Conservation (phyloP, 495 filamentous ascomycete species). For the Cercophora samala region DNA sequence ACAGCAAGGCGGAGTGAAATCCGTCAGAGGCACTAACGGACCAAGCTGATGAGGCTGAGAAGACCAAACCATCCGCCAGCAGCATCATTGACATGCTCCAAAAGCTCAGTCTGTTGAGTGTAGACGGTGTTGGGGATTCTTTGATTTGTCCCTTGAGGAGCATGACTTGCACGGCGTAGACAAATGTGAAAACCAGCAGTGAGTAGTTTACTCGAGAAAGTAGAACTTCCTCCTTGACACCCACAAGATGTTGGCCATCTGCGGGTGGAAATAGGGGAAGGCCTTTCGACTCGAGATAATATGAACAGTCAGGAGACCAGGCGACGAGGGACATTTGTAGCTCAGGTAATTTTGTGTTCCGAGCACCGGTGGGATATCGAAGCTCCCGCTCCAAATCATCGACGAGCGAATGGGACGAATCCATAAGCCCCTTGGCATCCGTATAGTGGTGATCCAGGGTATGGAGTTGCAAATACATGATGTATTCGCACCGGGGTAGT, state of each 20-base stretch:
- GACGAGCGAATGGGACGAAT: conserved; percentile 46
- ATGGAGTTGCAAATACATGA: conserved; percentile 85
- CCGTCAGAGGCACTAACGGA: conserved; percentile 60
- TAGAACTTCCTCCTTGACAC: conserved; percentile 75
- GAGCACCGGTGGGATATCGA: conserved; percentile 78
- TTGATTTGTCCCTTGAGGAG: conserved; percentile 82
- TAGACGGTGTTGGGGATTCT: conserved; percentile 91
- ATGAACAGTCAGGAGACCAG: conserved; percentile 92
- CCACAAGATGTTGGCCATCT: conserved; percentile 65
- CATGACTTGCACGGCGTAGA: conserved; percentile 66
- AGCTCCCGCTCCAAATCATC: conserved; percentile 78
- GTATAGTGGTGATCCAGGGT: conserved; percentile 45
- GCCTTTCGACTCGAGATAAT: conserved; percentile 84
- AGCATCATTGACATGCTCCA: conserved; percentile 81
- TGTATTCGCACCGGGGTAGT: conserved; percentile 78
- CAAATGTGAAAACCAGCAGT: conserved; percentile 61
- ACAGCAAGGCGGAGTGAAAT: conserved; percentile 67
- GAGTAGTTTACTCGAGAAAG: conserved; percentile 62
- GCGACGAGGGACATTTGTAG: conserved; percentile 80
- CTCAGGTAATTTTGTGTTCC: conserved; percentile 60
- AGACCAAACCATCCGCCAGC: conserved; percentile 73
- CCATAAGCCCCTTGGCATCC: conserved; percentile 23
- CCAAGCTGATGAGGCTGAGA: conserved; percentile 59
- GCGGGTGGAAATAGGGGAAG: conserved; percentile 64
- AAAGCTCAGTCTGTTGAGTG: conserved; percentile 84